These are phyloP conservation scores for Aspergillus pseudotamarii DNA, from an alignment of 2,329 filamentous ascomycete genomes.

Conservation along the genomic window DNA sequence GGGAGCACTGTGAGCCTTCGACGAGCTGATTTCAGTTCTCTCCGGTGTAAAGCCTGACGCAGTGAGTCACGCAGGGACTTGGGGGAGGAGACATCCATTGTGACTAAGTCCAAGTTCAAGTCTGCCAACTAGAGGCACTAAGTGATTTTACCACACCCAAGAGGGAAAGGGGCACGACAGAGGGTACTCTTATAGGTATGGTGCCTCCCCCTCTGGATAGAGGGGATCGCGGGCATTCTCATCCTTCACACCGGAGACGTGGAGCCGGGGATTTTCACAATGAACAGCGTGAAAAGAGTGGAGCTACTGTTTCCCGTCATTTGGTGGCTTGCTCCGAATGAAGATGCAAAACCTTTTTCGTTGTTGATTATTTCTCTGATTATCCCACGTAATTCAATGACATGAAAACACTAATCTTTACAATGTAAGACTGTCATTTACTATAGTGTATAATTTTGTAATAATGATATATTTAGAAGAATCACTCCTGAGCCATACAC, in stretches of 20 bases:
- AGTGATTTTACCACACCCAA: background rate
- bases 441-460: background rate
- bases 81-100: slow-evolving; percentile 14
- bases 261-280: slow-evolving; percentile 7
- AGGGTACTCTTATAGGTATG: background rate
- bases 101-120: background rate
- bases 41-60: slow-evolving; percentile 37
- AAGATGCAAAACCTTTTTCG: background rate
- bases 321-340: background rate
- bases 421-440: background rate
- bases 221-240: slow-evolving; percentile 1
- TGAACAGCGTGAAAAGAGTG: background rate
- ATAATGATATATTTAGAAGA: background rate
- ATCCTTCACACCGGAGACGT: slow-evolving; percentile 9
- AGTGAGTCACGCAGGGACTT: slow-evolving; percentile 34
- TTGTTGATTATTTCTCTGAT: background rate
- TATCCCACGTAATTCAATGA: background rate
- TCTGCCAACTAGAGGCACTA: background rate
- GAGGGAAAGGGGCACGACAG: background rate
- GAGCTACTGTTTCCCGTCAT: background rate
- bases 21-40: slow-evolving; percentile 48
- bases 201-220: background rate
- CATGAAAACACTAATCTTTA: background rate
- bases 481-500: background rate
- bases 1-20: slow-evolving; percentile 52